phyloP scores from a whole-genome alignment of 108 stramenopile genomes.

The Nannochloropsis granulata region DNA sequence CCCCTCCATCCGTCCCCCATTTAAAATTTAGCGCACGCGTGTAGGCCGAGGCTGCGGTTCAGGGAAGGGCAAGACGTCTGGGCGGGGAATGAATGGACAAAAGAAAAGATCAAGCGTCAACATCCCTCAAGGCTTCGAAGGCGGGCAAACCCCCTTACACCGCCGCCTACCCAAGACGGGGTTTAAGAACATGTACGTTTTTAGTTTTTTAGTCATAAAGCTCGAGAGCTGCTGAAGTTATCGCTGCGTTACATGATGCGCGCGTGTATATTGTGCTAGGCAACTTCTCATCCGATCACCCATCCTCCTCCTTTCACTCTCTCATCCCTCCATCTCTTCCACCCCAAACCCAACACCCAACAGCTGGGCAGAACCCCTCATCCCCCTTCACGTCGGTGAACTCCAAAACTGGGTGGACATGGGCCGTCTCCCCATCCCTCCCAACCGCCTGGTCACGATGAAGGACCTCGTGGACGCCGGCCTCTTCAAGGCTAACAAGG shows the following conservation, averaged over 20 bases:
- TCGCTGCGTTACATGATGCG: too few species aligned
- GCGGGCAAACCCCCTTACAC: slow-evolving; percentile 94
- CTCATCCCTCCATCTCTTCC: too few species aligned
- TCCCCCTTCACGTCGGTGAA: slow-evolving; percentile 53
- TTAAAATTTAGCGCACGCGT: slow-evolving; percentile 30
- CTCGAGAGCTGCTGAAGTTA: too few species aligned
- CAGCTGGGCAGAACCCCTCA: not conserved
- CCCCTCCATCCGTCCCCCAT: not conserved
- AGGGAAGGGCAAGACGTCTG: slow-evolving; percentile 84
- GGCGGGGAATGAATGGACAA: slow-evolving; percentile 90
- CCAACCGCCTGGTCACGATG: slow-evolving; percentile 53
- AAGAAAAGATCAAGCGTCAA: slow-evolving; percentile 62
- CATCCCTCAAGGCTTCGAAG: slow-evolving; percentile 68
- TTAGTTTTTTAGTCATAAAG: not conserved
- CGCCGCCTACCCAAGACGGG: slow-evolving; percentile 87
- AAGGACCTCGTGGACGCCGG: slow-evolving; percentile 74
- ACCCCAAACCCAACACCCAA: not conserved
- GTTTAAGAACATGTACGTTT: slow-evolving; percentile 62
- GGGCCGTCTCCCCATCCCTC: slow-evolving; percentile 54
- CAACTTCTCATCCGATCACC: too few species aligned
- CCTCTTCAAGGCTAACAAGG: slow-evolving; percentile 43
- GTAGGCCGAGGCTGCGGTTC: slow-evolving; percentile 94
- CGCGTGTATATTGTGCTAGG: too few species aligned
- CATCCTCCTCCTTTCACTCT: not conserved
- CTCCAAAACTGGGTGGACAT: slow-evolving; percentile 80